Percentiles rank a stretch among this genome's conserved stretches.
Conservation (phyloP, 768 basidiomycete genomes). For the Leccinum arenicola region DNA sequence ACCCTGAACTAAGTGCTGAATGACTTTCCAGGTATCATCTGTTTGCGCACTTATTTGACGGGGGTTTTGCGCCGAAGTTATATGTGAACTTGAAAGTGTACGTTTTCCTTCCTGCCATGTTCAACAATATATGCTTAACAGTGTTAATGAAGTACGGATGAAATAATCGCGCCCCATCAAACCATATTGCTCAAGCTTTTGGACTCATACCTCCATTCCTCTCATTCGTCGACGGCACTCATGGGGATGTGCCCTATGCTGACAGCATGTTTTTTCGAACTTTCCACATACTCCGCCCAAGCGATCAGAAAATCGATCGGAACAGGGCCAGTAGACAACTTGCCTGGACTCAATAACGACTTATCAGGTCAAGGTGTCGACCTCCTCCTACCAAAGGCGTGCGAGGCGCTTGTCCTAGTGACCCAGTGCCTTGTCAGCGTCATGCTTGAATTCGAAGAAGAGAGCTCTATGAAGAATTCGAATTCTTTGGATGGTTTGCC, state of each 20-base stretch:
- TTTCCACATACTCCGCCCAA: constrained; percentile 55
- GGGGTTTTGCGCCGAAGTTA: constrained; percentile 53
- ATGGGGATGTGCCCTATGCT: constrained; percentile 55
- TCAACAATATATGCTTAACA: constrained; percentile 6
- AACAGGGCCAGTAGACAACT: constrained; percentile 10
- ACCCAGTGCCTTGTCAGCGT: constrained; percentile 73
- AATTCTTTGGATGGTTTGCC: constrained; percentile 25
- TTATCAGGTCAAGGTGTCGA: constrained; percentile 46
- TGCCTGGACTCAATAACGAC: background rate
- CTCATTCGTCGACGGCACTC: constrained; percentile 37
- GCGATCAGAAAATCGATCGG: constrained; percentile 51
- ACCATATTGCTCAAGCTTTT: constrained; percentile 84
- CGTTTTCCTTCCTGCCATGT: constrained; percentile 21
- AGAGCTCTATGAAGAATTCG: constrained; percentile 17
- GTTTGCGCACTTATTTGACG: constrained; percentile 60
- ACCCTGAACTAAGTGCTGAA: constrained; percentile 8
- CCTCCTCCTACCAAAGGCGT: constrained; percentile 70
- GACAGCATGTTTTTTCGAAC: constrained; percentile 55
- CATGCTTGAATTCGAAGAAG: constrained; percentile 43
- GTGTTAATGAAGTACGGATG: constrained; percentile 50
- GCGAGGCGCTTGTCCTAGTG: constrained; percentile 77
- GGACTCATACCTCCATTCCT: constrained; percentile 76
- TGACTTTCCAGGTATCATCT: constrained; percentile 54
- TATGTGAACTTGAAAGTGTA: constrained; percentile 64
- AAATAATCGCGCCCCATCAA: constrained; percentile 81